A percentile compares a stretch with the other conserved stretches of the same genome.
These are phyloP conservation scores for Blastobotrys petasosporus DNA, from an alignment of 1,139 yeast species.

Conservation along the genomic window DNA sequence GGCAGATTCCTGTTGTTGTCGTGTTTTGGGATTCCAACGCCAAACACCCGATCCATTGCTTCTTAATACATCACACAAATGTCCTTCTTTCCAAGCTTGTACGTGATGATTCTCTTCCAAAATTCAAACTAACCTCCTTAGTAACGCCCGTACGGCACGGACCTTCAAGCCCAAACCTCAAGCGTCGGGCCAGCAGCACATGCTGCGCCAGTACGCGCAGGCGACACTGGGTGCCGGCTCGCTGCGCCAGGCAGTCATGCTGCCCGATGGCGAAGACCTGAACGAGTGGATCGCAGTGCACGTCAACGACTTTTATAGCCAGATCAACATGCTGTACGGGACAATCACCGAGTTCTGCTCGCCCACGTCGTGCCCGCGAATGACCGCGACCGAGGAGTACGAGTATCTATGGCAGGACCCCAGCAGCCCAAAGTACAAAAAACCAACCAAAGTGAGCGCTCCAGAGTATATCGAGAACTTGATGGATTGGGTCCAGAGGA, in stretches of 20 bases:
- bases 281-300: slow-evolving; percentile 97
- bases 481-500: slow-evolving; percentile 90
- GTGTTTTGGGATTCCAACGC: background rate
- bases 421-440: slow-evolving; percentile 41
- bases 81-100: slow-evolving; percentile 25
- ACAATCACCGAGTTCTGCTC: slow-evolving; percentile 95
- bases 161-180: slow-evolving; percentile 25
- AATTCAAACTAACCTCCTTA: slow-evolving; percentile 2
- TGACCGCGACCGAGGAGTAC: slow-evolving; percentile 96
- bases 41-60: background rate
- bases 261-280: slow-evolving; percentile 88
- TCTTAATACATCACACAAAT: slow-evolving; percentile 9
- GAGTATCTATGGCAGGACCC: slow-evolving; percentile 93
- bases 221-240: slow-evolving; percentile 92
- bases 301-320: slow-evolving; percentile 70
- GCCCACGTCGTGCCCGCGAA: slow-evolving; percentile 83
- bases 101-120: slow-evolving; percentile 5
- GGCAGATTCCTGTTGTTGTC: too few relatives aligned
- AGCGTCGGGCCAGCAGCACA: slow-evolving; percentile 24
- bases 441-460: slow-evolving; percentile 76
- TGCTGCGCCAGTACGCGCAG: slow-evolving; percentile 72
- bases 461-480: slow-evolving; percentile 90
- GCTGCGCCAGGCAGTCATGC: slow-evolving; percentile 82
- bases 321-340: slow-evolving; percentile 93
- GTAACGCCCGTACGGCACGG: slow-evolving; percentile 27